Percentiles rank a stretch among this genome's conserved stretches.
Conservation (phyloP, 164 flowering plant genomes). For the Buxus sempervirens region DNA sequence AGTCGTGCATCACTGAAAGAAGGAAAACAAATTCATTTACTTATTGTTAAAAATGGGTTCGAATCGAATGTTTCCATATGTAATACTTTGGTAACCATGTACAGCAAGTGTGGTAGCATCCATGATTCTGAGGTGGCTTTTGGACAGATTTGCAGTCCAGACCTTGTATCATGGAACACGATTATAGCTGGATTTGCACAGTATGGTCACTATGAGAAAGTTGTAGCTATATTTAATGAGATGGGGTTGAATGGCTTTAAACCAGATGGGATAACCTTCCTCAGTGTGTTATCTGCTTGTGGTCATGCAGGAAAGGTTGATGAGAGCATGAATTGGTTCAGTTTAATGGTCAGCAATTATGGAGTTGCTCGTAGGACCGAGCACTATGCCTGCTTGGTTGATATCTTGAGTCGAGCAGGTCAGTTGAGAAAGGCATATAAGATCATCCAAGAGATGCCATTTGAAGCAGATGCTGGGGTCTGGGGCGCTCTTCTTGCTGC, state of each 20-base stretch:
- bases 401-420: slow-evolving; percentile 45
- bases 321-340: slow-evolving; percentile 37
- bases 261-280: slow-evolving; percentile 54
- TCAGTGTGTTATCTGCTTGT: slow-evolving; percentile 45
- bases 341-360: slow-evolving; percentile 25
- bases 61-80: slow-evolving; percentile 29
- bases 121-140: slow-evolving; percentile 38
- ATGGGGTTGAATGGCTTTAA: slow-evolving; percentile 25
- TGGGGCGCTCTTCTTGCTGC: slow-evolving; percentile 48
- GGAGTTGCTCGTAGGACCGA: slow-evolving; percentile 29
- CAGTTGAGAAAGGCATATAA: slow-evolving; percentile 35
- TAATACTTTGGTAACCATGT: slow-evolving; percentile 48
- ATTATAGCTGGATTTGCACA: slow-evolving; percentile 45
- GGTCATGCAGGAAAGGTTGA: slow-evolving; percentile 45
- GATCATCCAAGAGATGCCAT: slow-evolving; percentile 37
- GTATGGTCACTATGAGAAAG: slow-evolving; percentile 42
- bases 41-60: slow-evolving; percentile 28
- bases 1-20: slow-evolving; percentile 30
- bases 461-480: slow-evolving; percentile 29
- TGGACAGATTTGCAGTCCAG: slow-evolving; percentile 25
- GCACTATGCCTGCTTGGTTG: slow-evolving; percentile 48
- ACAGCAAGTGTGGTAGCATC: slow-evolving; percentile 46
- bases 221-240: slow-evolving; percentile 25
- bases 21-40: slow-evolving; percentile 37
- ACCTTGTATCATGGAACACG: slow-evolving; percentile 51